phyloP scores from a whole-genome alignment of 1,284 basidiomycete genomes.

The Fomitiporia mediterranea region DNA sequence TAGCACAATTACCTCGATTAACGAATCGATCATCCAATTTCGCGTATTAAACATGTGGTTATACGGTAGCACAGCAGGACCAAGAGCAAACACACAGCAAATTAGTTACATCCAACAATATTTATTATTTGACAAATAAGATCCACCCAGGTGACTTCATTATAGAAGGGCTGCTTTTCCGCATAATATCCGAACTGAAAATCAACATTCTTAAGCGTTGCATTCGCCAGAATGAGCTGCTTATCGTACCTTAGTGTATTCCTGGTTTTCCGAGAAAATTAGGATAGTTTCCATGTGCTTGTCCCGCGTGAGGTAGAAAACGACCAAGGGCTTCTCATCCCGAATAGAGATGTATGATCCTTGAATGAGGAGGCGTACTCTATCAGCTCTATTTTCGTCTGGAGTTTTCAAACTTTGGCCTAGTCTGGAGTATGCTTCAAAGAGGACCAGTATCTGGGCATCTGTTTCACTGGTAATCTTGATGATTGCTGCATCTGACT shows the following conservation, averaged over 20 bases:
- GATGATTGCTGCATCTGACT: slow-evolving; percentile 4
- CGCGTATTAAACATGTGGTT: too few species aligned
- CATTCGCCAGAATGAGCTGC: neutral
- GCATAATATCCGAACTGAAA: slow-evolving; percentile 1
- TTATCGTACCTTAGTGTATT: neutral
- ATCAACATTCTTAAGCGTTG: neutral
- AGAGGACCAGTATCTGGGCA: slow-evolving; percentile 1
- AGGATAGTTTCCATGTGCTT: slow-evolving; percentile 9
- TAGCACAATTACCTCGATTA: too few species aligned
- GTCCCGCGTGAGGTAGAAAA: slow-evolving; percentile 5
- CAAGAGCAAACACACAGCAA: too few species aligned
- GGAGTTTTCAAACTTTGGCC: slow-evolving; percentile 2
- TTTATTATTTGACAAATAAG: slow-evolving; percentile 5
- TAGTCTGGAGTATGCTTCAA: slow-evolving; percentile 8
- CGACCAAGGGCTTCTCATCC: slow-evolving; percentile 1
- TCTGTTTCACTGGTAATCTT: neutral
- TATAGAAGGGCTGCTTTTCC: slow-evolving; percentile 6
- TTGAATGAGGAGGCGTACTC: slow-evolving; percentile 8
- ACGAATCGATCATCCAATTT: too few species aligned
- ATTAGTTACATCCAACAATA: too few species aligned
- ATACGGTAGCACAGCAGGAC: too few species aligned
- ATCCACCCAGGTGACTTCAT: slow-evolving; percentile 5
- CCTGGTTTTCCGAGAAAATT: neutral
- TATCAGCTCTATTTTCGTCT: slow-evolving; percentile 7
- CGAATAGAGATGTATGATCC: slow-evolving; percentile 2